phyloP scores from a whole-genome alignment of 2,329 filamentous ascomycete species.

The Penicillium sp. region DNA sequence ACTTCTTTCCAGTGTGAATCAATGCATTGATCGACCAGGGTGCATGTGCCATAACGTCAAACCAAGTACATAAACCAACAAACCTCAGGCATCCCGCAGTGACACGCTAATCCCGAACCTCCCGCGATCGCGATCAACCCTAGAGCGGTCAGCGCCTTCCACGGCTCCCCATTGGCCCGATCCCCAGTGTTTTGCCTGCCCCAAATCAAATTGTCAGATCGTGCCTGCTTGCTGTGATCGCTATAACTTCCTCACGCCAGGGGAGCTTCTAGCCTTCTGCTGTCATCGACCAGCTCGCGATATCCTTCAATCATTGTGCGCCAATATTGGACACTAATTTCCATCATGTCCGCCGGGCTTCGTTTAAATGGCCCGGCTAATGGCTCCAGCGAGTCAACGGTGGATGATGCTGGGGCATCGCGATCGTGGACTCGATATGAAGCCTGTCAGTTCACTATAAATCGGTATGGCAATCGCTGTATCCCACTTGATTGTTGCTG shows the following conservation, averaged over 20 bases:
- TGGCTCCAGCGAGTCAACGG: background rate
- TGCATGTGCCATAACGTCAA: too few relatives aligned
- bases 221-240: constrained; percentile 11
- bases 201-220: constrained; percentile 7
- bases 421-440: constrained; percentile 2
- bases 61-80: too few relatives aligned
- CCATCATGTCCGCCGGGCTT: background rate
- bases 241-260: constrained; percentile 2
- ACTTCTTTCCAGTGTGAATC: too few relatives aligned
- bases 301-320: background rate
- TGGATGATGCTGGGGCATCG: background rate
- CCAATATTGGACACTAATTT: background rate
- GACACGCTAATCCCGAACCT: constrained; percentile 2
- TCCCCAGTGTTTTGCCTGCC: constrained; percentile 1
- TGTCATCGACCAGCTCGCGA: background rate
- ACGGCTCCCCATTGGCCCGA: constrained; percentile 6
- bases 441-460: background rate
- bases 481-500: background rate
- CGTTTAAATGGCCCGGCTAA: background rate
- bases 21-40: too few relatives aligned
- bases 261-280: background rate
- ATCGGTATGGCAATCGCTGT: background rate
- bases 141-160: background rate
- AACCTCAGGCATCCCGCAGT: too few relatives aligned
- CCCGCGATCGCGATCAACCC: constrained; percentile 8